Evolutionary conservation across 2,329 filamentous ascomycete genomes (phyloP).

Genomic region (Paecilomyces variotii): DNA sequence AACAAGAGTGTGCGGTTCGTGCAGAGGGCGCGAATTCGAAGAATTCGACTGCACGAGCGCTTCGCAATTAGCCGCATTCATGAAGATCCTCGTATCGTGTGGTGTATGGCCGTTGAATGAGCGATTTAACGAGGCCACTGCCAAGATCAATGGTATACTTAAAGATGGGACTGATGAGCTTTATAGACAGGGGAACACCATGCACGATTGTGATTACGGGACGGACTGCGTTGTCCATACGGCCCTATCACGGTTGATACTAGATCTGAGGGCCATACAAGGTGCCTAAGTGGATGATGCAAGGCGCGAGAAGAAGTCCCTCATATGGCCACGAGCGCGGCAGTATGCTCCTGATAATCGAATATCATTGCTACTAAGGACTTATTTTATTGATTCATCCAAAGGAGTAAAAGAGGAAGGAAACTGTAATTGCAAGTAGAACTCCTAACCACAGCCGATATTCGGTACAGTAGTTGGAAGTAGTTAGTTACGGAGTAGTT

Average conservation of each 20-base stretch:
- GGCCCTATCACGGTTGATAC: neutral
- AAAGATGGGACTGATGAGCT: neutral
- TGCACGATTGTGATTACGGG: neutral
- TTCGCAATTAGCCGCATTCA: neutral
- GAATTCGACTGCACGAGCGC: neutral
- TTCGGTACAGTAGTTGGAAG: no score
- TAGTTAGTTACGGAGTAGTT: neutral
- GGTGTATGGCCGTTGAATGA: neutral
- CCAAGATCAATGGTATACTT: neutral
- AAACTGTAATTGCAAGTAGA: no score
- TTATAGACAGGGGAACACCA: neutral
- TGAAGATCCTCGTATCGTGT: neutral
- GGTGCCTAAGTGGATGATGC: no score
- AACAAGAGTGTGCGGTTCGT: neutral
- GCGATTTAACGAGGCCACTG: neutral
- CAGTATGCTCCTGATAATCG: no score
- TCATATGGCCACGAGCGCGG: no score
- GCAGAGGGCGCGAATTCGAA: neutral
- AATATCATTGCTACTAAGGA: no score
- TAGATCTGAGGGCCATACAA: neutral
- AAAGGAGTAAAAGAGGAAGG: no score
- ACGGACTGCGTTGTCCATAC: neutral
- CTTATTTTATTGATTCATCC: no score
- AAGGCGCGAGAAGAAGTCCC: no score
- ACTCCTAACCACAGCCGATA: no score